Evolutionary conservation across 1,139 yeast genomes (phyloP).

Genomic region (Zygotorulaspora mrakii): DNA sequence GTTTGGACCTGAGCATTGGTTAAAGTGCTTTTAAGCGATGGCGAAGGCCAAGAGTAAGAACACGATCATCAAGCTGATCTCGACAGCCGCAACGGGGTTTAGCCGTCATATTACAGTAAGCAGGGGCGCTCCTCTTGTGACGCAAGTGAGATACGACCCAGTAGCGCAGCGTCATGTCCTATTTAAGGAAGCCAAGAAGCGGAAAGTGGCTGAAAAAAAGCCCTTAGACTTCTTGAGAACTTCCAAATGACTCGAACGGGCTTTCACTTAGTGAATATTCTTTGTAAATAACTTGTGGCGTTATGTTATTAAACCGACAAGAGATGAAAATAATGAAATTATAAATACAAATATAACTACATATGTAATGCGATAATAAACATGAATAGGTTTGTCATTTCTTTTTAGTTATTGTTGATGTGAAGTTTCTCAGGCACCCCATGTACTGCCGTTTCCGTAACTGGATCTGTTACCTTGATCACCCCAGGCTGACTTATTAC

Average conservation of each 20-base stretch:
- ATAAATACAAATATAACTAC: constrained; percentile 6
- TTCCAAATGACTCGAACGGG: constrained; percentile 25
- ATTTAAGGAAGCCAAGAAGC: constrained; percentile 81
- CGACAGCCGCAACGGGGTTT: constrained; percentile 85
- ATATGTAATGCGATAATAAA: constrained; percentile 8
- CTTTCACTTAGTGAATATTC: neutral
- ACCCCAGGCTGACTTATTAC: constrained; percentile 45
- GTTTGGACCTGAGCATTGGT: neutral
- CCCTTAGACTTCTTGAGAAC: constrained; percentile 60
- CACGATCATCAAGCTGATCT: constrained; percentile 62
- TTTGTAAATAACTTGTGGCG: constrained; percentile 10
- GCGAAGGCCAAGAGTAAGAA: constrained; percentile 48
- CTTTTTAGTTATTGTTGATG: neutral
- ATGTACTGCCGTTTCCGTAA: constrained; percentile 31
- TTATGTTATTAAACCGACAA: neutral
- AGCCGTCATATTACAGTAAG: constrained; percentile 77
- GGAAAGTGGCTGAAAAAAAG: constrained; percentile 66
- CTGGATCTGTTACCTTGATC: constrained; percentile 32
- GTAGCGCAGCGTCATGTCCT: constrained; percentile 72
- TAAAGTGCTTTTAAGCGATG: constrained; percentile 17
- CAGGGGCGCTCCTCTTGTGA: constrained; percentile 73
- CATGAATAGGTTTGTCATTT: constrained; percentile 2
- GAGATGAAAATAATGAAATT: constrained; percentile 5
- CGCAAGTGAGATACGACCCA: constrained; percentile 89
- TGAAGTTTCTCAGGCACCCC: constrained; percentile 24